phyloP scores from a whole-genome alignment of 176 grass and related monocot genomes.

The Oryza glumipatula region DNA sequence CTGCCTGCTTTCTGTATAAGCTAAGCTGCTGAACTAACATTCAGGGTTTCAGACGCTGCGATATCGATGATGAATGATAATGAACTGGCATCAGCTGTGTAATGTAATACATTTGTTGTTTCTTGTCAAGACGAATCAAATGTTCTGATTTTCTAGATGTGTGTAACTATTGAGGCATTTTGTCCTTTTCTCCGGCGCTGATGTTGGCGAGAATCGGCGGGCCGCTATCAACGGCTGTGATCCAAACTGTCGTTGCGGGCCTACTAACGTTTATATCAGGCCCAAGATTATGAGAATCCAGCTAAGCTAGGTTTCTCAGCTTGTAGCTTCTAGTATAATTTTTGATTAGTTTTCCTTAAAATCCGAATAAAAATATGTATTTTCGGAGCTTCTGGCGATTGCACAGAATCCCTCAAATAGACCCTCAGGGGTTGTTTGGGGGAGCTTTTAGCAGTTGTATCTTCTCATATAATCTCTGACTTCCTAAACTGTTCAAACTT shows the following conservation, averaged over 20 bases:
- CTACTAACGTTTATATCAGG: background rate
- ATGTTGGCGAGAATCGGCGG: background rate
- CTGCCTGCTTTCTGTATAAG: conserved; percentile 5
- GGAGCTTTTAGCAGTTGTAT: too few relatives aligned
- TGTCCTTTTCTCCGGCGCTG: background rate
- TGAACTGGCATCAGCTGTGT: background rate
- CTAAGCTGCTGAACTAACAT: conserved; percentile 27
- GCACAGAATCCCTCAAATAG: too few relatives aligned
- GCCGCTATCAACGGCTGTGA: background rate
- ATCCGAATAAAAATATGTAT: too few relatives aligned
- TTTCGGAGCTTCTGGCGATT: too few relatives aligned
- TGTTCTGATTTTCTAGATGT: background rate
- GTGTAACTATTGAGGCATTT: background rate
- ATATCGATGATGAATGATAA: background rate
- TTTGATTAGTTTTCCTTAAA: too few relatives aligned
- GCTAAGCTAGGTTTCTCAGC: too few relatives aligned
- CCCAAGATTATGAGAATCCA: too few relatives aligned
- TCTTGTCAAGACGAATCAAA: background rate
- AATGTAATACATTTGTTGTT: background rate
- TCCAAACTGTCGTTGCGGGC: background rate
- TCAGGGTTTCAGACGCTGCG: background rate
- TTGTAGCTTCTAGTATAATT: too few relatives aligned
- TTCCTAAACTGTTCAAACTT: too few relatives aligned
- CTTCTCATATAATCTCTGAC: too few relatives aligned
- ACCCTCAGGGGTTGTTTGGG: too few relatives aligned